Percentiles rank a stretch among this genome's conserved stretches.
phyloP scores from a whole-genome alignment of 768 basidiomycete genomes.

The Tephrocybe rancida region DNA sequence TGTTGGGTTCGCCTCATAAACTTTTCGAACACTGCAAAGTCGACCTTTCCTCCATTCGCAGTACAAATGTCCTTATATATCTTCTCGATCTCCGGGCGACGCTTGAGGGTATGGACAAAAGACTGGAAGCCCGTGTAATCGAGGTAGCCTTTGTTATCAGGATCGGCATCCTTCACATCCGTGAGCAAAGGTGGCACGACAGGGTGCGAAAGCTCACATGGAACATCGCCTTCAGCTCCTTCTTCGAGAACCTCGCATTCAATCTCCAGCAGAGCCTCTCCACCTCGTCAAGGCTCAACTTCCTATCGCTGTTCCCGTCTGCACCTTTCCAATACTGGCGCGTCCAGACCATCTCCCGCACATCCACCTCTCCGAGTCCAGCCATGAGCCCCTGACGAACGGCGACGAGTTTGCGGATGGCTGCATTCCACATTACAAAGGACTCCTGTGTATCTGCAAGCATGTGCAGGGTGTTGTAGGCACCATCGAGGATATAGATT shows the following conservation, averaged over 20 bases:
- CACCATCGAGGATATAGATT: constrained; percentile 76
- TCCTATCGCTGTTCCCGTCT: constrained; percentile 61
- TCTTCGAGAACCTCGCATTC: constrained; percentile 59
- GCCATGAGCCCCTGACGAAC: constrained; percentile 72
- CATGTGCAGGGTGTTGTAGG: constrained; percentile 86
- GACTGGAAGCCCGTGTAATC: constrained; percentile 79
- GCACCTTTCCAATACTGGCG: constrained; percentile 81
- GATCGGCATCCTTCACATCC: constrained; percentile 60
- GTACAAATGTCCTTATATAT: constrained; percentile 50
- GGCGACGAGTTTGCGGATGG: constrained; percentile 63
- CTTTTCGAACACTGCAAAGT: constrained; percentile 42
- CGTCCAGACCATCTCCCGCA: constrained; percentile 75
- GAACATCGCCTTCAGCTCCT: constrained; percentile 61
- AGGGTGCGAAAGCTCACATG: constrained; percentile 37
- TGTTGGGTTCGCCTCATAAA: constrained; percentile 50
- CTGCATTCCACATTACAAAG: constrained; percentile 55
- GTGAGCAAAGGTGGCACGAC: background rate
- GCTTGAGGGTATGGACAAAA: constrained; percentile 83
- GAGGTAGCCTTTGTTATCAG: constrained; percentile 54
- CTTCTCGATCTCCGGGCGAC: constrained; percentile 78
- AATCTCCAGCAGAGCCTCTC: constrained; percentile 70
- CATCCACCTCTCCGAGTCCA: constrained; percentile 62
- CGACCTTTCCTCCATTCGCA: constrained; percentile 35
- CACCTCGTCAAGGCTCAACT: constrained; percentile 70
- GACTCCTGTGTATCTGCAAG: constrained; percentile 62